Percentiles rank a stretch among this genome's conserved stretches.
Evolutionary conservation across 441 rosid species (phyloP).

Genomic region (Arabidopsis lyrata): DNA sequence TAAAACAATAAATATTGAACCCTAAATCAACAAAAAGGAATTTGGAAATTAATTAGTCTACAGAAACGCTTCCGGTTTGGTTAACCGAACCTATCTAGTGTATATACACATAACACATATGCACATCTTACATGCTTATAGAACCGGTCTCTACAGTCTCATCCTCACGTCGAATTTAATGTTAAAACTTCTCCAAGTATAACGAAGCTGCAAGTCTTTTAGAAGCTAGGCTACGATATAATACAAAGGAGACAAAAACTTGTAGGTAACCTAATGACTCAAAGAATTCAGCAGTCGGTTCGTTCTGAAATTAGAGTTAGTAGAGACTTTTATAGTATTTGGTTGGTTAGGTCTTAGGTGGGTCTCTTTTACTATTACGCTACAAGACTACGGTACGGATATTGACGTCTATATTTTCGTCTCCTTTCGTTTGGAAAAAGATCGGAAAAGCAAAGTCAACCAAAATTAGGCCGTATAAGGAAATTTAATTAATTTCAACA

Average conservation of each 20-base stretch:
- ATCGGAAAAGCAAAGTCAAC: not conserved
- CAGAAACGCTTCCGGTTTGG: not conserved
- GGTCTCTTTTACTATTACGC: not conserved
- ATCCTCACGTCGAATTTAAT: not conserved
- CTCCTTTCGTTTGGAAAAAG: not conserved
- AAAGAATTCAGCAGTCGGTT: slow-evolving; percentile 3
- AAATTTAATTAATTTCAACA: slow-evolving; percentile 3
- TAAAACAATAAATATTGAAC: not conserved
- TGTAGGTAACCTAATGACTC: slow-evolving; percentile 22
- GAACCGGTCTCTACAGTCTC: too few species aligned
- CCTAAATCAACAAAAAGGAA: not conserved
- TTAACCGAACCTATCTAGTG: not conserved
- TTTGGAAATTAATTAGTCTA: not conserved
- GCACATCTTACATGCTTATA: too few species aligned
- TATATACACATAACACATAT: too few species aligned
- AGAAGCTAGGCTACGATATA: not conserved
- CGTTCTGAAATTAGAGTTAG: slow-evolving; percentile 14
- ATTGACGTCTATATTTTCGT: slow-evolving; percentile 14
- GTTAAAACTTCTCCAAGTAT: not conserved
- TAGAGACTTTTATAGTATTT: not conserved
- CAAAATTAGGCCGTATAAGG: slow-evolving; percentile 8
- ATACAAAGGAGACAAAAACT: not conserved
- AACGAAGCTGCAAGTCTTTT: not conserved
- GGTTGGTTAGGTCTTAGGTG: not conserved
- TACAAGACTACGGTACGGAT: not conserved